Base-by-base conservation (phyloP, 2,329 filamentous ascomycete species). In the Coniochaeta ligniaria region DNA sequence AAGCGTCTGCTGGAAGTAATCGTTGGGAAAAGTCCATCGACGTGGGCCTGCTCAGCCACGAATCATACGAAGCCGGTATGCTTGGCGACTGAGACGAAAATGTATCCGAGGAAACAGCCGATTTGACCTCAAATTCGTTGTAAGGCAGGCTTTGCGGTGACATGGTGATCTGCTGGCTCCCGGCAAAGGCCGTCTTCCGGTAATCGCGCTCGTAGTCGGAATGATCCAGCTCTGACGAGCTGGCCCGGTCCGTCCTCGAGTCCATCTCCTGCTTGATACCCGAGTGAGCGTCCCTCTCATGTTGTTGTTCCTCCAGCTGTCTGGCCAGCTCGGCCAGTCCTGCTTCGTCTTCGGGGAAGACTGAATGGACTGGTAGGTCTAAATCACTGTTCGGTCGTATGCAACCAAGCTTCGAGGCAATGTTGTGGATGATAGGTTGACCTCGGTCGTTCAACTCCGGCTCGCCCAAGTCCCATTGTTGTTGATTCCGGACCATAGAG, bases 371-470 rank as follows among this genome's bases (percentile, higher is more conserved):
- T 22, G 83, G 83, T 57, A 85, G 74, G 70, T 86, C 78, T 70
- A 83, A 78, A 66, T 87, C 85, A 68, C 79, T 82, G 66, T 85
- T 85, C 20, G 82, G 83, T 60, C 84, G 80, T 66, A 87, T 85
- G 74, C 84, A 87, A 55, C 84, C 84, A 31, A 88, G 81, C 72
- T 82, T 85, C 64, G 82, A 80, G 36, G 84, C 84, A 62, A 88
- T 87, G 69, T 87, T 82, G 73, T 88, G 85, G 59, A 88, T 85
- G 28, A 87, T 80, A 3, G 85, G 84, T 66, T 85, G 82, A 36
- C 83, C 83, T 59, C 82, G 77, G 63, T 86, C 83, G 69, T 88
- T 88, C 65, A 86, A 73, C 63, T 85, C 83, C 3, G 84, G 84
- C 66, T 87, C 83, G n/a, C 81, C 83, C 17, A 87, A 74, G 14